Conservation (phyloP, 352 stramenopile genomes). For the Globisporangium polare region DNA sequence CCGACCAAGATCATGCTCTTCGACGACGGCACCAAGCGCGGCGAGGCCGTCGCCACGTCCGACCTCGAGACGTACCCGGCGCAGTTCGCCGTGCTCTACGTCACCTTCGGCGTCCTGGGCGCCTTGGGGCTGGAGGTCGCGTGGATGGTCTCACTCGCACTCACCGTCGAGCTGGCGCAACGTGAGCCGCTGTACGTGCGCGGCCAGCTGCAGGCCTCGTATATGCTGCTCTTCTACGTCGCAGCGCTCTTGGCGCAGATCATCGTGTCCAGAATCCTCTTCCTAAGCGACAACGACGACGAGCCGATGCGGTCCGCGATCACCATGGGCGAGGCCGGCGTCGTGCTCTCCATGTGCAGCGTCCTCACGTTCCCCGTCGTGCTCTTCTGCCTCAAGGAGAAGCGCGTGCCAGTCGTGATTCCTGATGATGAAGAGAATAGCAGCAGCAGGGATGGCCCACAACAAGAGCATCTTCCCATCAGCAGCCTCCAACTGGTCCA, state of each 20-base stretch:
- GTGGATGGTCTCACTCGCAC: slow-evolving; percentile 36
- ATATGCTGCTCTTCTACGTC: slow-evolving; percentile 40
- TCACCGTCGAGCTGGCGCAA: slow-evolving; percentile 52
- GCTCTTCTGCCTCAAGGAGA: slow-evolving; percentile 35
- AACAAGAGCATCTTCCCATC: slow-evolving; percentile 1
- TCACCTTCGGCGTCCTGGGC: slow-evolving; percentile 31
- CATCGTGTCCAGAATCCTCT: slow-evolving; percentile 24
- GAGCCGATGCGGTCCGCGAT: slow-evolving; percentile 18
- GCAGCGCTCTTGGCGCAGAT: slow-evolving; percentile 24
- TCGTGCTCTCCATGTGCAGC: slow-evolving; percentile 19
- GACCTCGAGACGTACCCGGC: slow-evolving; percentile 14
- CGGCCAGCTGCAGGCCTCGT: slow-evolving; percentile 39
- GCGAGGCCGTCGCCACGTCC: slow-evolving; percentile 13
- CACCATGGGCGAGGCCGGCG: slow-evolving; percentile 17
- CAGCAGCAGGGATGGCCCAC: background rate
- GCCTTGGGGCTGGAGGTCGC: slow-evolving; percentile 33
- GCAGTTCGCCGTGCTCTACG: slow-evolving; percentile 19
- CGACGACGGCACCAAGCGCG: slow-evolving; percentile 11
- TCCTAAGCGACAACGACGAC: slow-evolving; percentile 15
- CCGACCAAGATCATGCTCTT: slow-evolving; percentile 16
- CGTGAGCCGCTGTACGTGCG: slow-evolving; percentile 40
- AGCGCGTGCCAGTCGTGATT: slow-evolving; percentile 3
- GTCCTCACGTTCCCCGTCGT: slow-evolving; percentile 31
- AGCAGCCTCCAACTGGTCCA: slow-evolving; percentile 19
- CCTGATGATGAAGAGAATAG: background rate